Evolutionary conservation across 176 grass and related monocot genomes (phyloP).

Genomic region (Oryza longistaminata): DNA sequence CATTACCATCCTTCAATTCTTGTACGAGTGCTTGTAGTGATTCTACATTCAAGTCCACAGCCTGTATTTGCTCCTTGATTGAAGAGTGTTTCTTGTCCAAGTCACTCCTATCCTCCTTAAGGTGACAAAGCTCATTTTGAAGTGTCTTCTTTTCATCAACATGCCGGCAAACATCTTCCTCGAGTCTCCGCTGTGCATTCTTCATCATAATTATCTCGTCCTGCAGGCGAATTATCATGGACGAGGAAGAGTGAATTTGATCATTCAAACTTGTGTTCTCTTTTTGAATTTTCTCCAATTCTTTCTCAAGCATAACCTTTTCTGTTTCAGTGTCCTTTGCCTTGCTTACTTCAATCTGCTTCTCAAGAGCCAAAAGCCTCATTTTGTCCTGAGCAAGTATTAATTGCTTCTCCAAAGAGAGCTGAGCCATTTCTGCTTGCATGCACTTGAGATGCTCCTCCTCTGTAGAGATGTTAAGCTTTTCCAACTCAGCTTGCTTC

Average conservation of each 20-base stretch:
- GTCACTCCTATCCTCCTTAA: constrained; percentile 71
- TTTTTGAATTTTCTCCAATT: constrained; percentile 50
- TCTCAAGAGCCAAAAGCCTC: constrained; percentile 61
- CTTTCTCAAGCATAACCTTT: constrained; percentile 46
- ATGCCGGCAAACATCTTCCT: constrained; percentile 56
- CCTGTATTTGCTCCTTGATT: constrained; percentile 69
- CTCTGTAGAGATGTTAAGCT: constrained; percentile 58
- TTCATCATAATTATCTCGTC: constrained; percentile 86
- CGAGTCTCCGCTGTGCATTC: constrained; percentile 53
- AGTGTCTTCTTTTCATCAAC: constrained; percentile 66
- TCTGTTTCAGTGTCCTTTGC: constrained; percentile 38
- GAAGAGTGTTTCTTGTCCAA: constrained; percentile 62
- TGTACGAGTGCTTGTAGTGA: constrained; percentile 61
- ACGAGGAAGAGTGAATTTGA: constrained; percentile 59
- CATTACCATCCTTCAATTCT: constrained; percentile 72
- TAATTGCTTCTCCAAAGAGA: constrained; percentile 70
- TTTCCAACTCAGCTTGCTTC: constrained; percentile 66
- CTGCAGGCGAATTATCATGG: constrained; percentile 73
- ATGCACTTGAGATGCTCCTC: constrained; percentile 74
- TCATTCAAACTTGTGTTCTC: constrained; percentile 59
- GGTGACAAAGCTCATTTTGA: constrained; percentile 61
- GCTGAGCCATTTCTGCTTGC: constrained; percentile 69
- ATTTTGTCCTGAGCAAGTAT: constrained; percentile 59
- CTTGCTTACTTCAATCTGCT: constrained; percentile 52
- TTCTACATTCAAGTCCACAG: constrained; percentile 68